phyloP scores from a whole-genome alignment of 306 rosid genomes.

The Sechiopsis laciniata region DNA sequence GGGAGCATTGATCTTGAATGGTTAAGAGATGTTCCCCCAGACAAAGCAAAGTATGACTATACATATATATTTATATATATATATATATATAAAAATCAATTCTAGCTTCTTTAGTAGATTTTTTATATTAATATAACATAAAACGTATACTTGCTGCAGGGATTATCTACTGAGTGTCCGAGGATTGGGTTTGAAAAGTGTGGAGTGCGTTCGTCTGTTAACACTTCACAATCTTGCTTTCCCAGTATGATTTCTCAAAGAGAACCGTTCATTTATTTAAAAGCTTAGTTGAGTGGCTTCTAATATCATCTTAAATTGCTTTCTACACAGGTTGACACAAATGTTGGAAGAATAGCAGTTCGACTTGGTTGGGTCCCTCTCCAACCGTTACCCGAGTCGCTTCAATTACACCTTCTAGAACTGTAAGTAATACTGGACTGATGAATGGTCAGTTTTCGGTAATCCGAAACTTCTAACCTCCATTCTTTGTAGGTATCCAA shows the following conservation, averaged over 20 bases:
- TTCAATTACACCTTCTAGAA: constrained; percentile 85
- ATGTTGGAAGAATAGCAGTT: constrained; percentile 97
- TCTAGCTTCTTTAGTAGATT: background rate
- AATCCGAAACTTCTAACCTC: constrained; percentile 30
- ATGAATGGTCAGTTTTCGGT: constrained; percentile 10
- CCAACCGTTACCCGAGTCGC: constrained; percentile 84
- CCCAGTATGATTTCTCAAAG: constrained; percentile 59
- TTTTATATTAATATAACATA: background rate
- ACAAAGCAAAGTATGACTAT: constrained; percentile 63
- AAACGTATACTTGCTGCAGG: constrained; percentile 38
- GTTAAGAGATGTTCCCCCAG: constrained; percentile 89
- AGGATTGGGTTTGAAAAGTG: constrained; percentile 91
- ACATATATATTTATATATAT: background rate
- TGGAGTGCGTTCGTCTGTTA: constrained; percentile 86
- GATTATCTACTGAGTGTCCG: constrained; percentile 74
- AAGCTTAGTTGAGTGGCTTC: constrained; percentile 17
- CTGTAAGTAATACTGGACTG: constrained; percentile 40
- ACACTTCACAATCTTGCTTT: constrained; percentile 94
- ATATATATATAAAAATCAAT: no score
- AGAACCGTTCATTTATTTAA: constrained; percentile 14
- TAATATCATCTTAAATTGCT: constrained; percentile 26
- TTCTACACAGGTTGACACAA: constrained; percentile 76
- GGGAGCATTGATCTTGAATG: constrained; percentile 89
- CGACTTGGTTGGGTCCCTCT: constrained; percentile 99
- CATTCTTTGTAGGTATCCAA: constrained; percentile 60